These are phyloP conservation scores for Fonsecaea erecta DNA, from an alignment of 2,329 filamentous ascomycete genomes.

Conservation along the genomic window DNA sequence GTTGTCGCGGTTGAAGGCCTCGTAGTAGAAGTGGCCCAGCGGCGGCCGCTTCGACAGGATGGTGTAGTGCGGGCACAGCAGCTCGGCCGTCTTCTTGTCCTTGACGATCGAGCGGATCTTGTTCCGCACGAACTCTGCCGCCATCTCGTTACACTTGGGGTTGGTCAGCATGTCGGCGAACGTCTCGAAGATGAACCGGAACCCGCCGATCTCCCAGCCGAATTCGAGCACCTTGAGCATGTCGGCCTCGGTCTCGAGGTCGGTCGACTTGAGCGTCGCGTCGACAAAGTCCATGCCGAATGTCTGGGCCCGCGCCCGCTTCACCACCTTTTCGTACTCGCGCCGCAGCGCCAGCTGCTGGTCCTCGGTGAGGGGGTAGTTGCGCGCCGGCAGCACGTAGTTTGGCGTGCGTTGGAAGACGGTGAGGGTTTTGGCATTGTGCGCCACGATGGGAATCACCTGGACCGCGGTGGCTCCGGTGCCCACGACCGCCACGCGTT, in stretches of 20 bases:
- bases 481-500: constrained; percentile 66
- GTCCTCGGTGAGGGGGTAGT: constrained; percentile 31
- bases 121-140: constrained; percentile 60
- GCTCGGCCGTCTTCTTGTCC: constrained; percentile 56
- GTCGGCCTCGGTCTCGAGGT: constrained; percentile 27
- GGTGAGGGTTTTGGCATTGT: constrained; percentile 38
- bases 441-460: constrained; percentile 35
- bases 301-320: constrained; percentile 38
- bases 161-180: constrained; percentile 61
- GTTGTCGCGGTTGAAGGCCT: constrained; percentile 47
- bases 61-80: constrained; percentile 55
- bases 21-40: constrained; percentile 36
- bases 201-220: constrained; percentile 54
- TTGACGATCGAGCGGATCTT: constrained; percentile 58
- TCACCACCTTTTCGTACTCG: constrained; percentile 36
- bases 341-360: constrained; percentile 40
- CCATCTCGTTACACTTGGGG: constrained; percentile 55
- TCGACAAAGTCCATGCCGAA: constrained; percentile 39
- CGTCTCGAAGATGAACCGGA: constrained; percentile 58
- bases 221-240: constrained; percentile 40
- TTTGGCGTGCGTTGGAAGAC: constrained; percentile 69
- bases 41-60: constrained; percentile 35
- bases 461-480: constrained; percentile 61
- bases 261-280: constrained; percentile 2
- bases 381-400: constrained; percentile 37